Percentiles rank a stretch among this genome's conserved stretches.
Evolutionary conservation across 2,329 filamentous ascomycete species (phyloP).

Genomic region (Xylariales sp.): DNA sequence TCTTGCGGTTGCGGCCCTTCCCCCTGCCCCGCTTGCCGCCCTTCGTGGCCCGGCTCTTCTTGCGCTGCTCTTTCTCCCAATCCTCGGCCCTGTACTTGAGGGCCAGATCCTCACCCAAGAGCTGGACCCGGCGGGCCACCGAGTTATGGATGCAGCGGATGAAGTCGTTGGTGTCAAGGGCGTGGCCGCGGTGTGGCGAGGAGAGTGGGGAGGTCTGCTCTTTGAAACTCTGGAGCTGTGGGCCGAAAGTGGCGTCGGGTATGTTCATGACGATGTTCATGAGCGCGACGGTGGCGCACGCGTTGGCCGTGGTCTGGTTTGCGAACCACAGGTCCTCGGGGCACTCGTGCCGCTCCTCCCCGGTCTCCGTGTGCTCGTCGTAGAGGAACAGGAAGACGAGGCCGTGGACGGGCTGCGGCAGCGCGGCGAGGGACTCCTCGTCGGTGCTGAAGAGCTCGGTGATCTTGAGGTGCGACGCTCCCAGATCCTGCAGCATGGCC

Average conservation of each 20-base stretch:
- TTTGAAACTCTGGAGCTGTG: conserved; percentile 69
- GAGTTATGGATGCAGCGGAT: conserved; percentile 85
- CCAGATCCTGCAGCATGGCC: conserved; percentile 74
- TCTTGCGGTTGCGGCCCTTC: conserved; percentile 17
- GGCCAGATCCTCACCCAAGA: conserved; percentile 65
- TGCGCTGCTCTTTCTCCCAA: conserved; percentile 26
- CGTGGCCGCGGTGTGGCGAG: conserved; percentile 70
- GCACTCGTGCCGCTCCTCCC: conserved; percentile 47
- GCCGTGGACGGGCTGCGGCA: conserved; percentile 74
- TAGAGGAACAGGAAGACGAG: conserved; percentile 87
- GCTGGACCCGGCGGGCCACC: conserved; percentile 75
- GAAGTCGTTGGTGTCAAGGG: conserved; percentile 68
- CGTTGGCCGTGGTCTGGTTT: conserved; percentile 83
- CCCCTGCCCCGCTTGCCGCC: conserved; percentile 29
- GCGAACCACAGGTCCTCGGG: conserved; percentile 82
- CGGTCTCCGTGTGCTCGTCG: conserved; percentile 43
- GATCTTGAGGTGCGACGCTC: conserved; percentile 67
- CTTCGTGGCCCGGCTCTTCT: conserved; percentile 10
- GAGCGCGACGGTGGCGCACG: conserved; percentile 88
- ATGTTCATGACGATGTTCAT: conserved; percentile 93
- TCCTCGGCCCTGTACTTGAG: conserved; percentile 52
- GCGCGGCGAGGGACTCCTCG: conserved; percentile 53
- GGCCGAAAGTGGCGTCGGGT: conserved; percentile 60
- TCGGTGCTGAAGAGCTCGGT: conserved; percentile 76
- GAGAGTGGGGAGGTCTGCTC: conserved; percentile 63